A percentile compares a stretch with the other conserved stretches of the same genome.
phyloP scores from a whole-genome alignment of 2,329 filamentous ascomycete genomes.

The Beauveria pseudobassiana region DNA sequence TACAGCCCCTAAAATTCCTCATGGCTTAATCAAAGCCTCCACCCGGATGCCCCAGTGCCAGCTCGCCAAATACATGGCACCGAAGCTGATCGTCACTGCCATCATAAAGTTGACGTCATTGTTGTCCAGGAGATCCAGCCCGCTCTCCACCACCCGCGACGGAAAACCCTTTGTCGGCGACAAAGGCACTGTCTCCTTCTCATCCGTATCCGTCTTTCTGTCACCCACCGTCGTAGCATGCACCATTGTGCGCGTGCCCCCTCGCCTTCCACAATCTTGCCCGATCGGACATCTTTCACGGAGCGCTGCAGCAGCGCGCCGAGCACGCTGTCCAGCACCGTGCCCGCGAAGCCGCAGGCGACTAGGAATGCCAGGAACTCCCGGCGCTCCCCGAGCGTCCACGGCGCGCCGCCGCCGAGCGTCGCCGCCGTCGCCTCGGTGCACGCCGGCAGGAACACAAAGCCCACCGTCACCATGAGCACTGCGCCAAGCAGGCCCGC shows the following conservation, averaged over 20 bases:
- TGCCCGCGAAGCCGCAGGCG: constrained; percentile 69
- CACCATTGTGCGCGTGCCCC: constrained; percentile 54
- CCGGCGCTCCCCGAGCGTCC: constrained; percentile 39
- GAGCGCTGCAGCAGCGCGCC: constrained; percentile 80
- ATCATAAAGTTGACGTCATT: constrained; percentile 94
- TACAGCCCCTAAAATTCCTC: neutral
- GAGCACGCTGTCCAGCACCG: constrained; percentile 78
- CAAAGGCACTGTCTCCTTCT: constrained; percentile 35
- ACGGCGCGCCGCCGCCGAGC: constrained; percentile 38
- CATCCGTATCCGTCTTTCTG: constrained; percentile 25
- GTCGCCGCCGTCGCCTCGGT: constrained; percentile 28
- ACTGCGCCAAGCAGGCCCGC: constrained; percentile 70
- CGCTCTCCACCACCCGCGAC: constrained; percentile 59
- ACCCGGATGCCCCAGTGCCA: constrained; percentile 54
- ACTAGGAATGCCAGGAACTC: constrained; percentile 52
- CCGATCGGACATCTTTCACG: constrained; percentile 73
- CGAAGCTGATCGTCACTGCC: constrained; percentile 73
- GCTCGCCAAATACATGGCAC: constrained; percentile 60
- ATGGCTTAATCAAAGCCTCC: constrained; percentile 25
- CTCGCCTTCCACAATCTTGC: constrained; percentile 82
- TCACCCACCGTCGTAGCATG: constrained; percentile 22
- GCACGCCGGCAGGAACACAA: constrained; percentile 65
- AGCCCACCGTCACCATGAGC: constrained; percentile 58
- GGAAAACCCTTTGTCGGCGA: constrained; percentile 35
- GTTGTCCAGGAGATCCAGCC: constrained; percentile 74